A percentile compares a stretch with the other conserved stretches of the same genome.
These are phyloP conservation scores for Citrus sp. DNA, from an alignment of 345 rosid genomes.

Conservation along the genomic window DNA sequence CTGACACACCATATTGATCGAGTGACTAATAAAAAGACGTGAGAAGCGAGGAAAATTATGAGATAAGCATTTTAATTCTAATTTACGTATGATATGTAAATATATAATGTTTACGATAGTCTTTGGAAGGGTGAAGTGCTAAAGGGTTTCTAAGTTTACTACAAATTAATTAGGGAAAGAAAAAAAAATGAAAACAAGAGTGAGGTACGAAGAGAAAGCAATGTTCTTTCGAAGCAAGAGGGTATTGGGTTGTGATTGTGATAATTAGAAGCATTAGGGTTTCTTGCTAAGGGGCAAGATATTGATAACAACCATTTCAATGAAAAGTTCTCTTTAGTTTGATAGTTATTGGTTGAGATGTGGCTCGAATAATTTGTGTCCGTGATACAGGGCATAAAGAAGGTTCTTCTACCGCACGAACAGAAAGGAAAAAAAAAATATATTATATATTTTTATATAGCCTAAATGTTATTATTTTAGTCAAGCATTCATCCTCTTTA, in stretches of 20 bases:
- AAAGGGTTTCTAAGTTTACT: not conserved
- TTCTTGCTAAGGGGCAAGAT: not conserved
- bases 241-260: not conserved
- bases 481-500: not conserved
- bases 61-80: not conserved
- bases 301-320: conserved; percentile 7
- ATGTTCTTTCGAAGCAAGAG: not conserved
- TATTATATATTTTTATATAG: not conserved
- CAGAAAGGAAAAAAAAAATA: not conserved
- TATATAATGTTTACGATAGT: too few relatives aligned
- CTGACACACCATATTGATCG: too few relatives aligned
- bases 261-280: conserved; percentile 16
- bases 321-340: not conserved
- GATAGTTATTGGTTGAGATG: not conserved
- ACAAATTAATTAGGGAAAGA: not conserved
- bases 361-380: not conserved
- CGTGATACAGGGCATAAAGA: conserved; percentile 14
- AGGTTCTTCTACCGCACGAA: not conserved
- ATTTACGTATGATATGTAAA: not conserved
- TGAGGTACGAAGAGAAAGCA: not conserved
- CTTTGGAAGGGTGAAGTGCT: too few relatives aligned
- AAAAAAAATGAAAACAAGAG: not conserved
- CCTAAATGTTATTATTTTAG: not conserved
- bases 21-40: not conserved
- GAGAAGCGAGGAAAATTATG: not conserved